Conservation (phyloP, 2,329 filamentous ascomycete species). For the Colletotrichum eremochloae region DNA sequence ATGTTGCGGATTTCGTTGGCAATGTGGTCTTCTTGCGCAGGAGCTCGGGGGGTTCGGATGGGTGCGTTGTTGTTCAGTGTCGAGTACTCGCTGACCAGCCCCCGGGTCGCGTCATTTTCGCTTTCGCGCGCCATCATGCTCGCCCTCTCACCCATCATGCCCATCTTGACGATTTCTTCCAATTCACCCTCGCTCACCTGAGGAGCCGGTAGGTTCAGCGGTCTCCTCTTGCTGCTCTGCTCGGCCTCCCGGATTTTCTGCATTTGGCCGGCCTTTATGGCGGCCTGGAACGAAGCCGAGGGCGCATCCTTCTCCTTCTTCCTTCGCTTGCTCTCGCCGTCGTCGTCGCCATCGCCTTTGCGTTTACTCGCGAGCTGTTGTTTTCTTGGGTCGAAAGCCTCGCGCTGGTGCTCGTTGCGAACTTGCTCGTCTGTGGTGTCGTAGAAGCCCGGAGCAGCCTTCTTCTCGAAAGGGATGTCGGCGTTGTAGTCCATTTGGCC, state of each 20-base stretch:
- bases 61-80: slow-evolving; percentile 85
- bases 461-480: slow-evolving; percentile 97
- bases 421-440: slow-evolving; percentile 88
- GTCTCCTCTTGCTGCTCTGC: slow-evolving; percentile 91
- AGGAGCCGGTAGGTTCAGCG: slow-evolving; percentile 86
- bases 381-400: slow-evolving; percentile 91
- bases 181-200: slow-evolving; percentile 94
- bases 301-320: slow-evolving; percentile 85
- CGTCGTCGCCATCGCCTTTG: slow-evolving; percentile 91
- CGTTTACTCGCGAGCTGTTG: slow-evolving; percentile 92
- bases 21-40: slow-evolving; percentile 93
- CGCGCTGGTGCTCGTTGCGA: slow-evolving; percentile 85
- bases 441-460: slow-evolving; percentile 89
- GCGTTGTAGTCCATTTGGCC: slow-evolving; percentile 99
- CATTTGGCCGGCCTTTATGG: slow-evolving; percentile 92
- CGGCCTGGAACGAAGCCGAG: slow-evolving; percentile 86
- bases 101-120: slow-evolving; percentile 87
- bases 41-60: slow-evolving; percentile 91
- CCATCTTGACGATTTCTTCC: slow-evolving; percentile 99
- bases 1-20: slow-evolving; percentile 98
- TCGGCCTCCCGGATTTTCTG: slow-evolving; percentile 96
- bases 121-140: slow-evolving; percentile 80
- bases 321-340: slow-evolving; percentile 83
- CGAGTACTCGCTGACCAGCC: slow-evolving; percentile 88
- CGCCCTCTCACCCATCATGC: slow-evolving; percentile 90